Evolutionary conservation across 345 rosid genomes (phyloP).

Genomic region (Noccaea caerulescens): DNA sequence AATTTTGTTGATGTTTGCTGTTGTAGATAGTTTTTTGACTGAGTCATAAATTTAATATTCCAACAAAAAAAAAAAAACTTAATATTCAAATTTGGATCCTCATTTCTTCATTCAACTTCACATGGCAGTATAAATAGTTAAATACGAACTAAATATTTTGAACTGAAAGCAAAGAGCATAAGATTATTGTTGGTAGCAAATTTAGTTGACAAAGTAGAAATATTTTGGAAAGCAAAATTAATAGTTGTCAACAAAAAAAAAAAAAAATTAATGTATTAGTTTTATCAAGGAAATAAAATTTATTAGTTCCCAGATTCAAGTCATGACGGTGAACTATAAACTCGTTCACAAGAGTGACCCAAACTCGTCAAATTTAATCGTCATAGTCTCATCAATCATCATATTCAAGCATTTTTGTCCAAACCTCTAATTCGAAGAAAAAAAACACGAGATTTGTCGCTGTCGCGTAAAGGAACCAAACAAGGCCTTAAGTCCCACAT

Average conservation of each 20-base stretch:
- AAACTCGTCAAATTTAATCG: slow-evolving; percentile 18
- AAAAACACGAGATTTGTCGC: slow-evolving; percentile 36
- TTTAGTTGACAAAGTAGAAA: not conserved
- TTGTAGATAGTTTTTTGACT: no score
- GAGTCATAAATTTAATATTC: no score
- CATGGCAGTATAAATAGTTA: not conserved
- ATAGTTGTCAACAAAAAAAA: no score
- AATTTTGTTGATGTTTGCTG: no score
- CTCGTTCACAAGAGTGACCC: slow-evolving; percentile 36
- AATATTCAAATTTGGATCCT: not conserved
- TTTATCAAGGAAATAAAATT: not conserved
- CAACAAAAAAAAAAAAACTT: not conserved
- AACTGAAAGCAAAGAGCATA: not conserved
- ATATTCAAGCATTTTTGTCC: not conserved
- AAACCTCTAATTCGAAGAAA: not conserved
- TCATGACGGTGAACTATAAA: slow-evolving; percentile 30
- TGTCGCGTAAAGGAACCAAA: slow-evolving; percentile 33
- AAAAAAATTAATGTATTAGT: no score
- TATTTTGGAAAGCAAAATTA: not conserved
- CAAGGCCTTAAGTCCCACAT: slow-evolving; percentile 51
- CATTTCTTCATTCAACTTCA: not conserved
- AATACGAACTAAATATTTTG: not conserved
- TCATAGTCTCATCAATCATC: slow-evolving; percentile 3
- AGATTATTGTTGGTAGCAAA: not conserved
- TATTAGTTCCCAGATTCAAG: not conserved